These are phyloP conservation scores for Agaricus blazei DNA, from an alignment of 768 basidiomycete genomes.

Conservation along the genomic window DNA sequence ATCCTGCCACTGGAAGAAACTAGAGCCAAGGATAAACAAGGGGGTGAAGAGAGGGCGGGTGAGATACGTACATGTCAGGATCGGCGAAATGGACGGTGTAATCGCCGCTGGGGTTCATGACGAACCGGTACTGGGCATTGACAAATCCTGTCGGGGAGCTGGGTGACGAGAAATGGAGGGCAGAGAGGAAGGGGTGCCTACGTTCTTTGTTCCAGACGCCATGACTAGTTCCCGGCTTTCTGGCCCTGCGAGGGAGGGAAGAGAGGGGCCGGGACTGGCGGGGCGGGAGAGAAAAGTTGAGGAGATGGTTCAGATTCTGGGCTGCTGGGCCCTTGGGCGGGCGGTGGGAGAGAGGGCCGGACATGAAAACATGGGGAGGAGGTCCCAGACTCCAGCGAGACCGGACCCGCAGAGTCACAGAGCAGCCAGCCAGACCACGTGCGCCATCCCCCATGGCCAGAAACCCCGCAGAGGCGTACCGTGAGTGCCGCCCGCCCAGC, in stretches of 20 bases:
- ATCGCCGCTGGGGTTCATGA: constrained; percentile 87
- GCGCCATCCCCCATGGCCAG: constrained; percentile 58
- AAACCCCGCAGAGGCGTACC: constrained; percentile 94
- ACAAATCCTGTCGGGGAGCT: constrained; percentile 64
- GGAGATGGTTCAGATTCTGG: constrained; percentile 72
- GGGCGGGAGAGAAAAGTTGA: constrained; percentile 92
- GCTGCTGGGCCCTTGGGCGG: constrained; percentile 62
- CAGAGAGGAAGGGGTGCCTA: constrained; percentile 39
- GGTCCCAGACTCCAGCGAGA: no score
- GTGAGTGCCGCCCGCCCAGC: constrained; percentile 41
- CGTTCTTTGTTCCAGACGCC: constrained; percentile 90
- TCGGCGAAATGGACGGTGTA: constrained; percentile 97
- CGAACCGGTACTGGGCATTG: constrained; percentile 94
- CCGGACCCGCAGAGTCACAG: no score
- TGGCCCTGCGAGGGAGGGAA: constrained; percentile 69
- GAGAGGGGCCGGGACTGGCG: constrained; percentile 59
- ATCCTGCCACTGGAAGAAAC: constrained; percentile 95
- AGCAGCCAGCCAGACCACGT: constrained; percentile 21
- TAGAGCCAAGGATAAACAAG: constrained; percentile 25
- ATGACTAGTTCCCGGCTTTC: constrained; percentile 56
- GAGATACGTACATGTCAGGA: constrained; percentile 80
- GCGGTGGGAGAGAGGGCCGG: constrained; percentile 39
- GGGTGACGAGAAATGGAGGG: constrained; percentile 11
- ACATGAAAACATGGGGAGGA: constrained; percentile 23
- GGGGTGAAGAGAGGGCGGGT: background rate